A percentile compares a stretch with the other conserved stretches of the same genome.
Evolutionary conservation across 768 basidiomycete genomes (phyloP).

Genomic region (Basidioascus undulatus): DNA sequence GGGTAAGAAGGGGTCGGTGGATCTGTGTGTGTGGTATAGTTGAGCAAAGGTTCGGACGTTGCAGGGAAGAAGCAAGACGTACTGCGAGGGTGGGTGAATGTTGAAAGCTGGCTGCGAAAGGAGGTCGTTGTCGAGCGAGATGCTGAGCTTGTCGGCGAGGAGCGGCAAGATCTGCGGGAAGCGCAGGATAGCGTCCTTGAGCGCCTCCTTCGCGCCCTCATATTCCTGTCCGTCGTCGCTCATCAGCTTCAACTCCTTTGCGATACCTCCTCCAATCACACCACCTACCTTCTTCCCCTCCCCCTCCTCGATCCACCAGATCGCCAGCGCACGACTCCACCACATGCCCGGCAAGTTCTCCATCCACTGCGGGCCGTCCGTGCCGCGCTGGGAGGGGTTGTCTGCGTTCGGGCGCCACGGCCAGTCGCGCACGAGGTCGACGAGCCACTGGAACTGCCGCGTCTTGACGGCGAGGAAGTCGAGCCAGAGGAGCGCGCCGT

Average conservation of each 20-base stretch:
- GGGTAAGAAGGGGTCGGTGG: slow-evolving; percentile 7
- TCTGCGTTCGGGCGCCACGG: too few species aligned
- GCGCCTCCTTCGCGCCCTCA: slow-evolving; percentile 35
- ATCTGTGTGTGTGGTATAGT: not conserved
- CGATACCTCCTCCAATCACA: too few species aligned
- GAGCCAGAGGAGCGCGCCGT: slow-evolving; percentile 48
- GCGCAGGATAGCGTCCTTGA: slow-evolving; percentile 43
- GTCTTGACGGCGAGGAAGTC: slow-evolving; percentile 68
- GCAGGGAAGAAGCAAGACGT: not conserved
- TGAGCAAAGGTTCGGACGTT: slow-evolving; percentile 3
- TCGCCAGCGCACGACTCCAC: slow-evolving; percentile 43
- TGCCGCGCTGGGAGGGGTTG: too few species aligned
- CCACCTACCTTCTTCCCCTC: slow-evolving; percentile 22
- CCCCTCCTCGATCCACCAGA: slow-evolving; percentile 29
- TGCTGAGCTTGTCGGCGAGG: slow-evolving; percentile 42
- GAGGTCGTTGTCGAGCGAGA: not conserved
- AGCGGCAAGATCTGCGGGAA: slow-evolving; percentile 66
- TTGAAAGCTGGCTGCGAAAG: not conserved
- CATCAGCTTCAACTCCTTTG: slow-evolving; percentile 7
- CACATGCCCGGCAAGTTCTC: slow-evolving; percentile 4
- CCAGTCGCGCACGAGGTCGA: too few species aligned
- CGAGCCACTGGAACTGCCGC: slow-evolving; percentile 53
- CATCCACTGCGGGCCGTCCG: not conserved
- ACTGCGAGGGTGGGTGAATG: not conserved
- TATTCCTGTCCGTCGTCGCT: slow-evolving; percentile 26